Evolutionary conservation across 2,329 filamentous ascomycete genomes (phyloP).

Genomic region (Trichoderma asperellum): DNA sequence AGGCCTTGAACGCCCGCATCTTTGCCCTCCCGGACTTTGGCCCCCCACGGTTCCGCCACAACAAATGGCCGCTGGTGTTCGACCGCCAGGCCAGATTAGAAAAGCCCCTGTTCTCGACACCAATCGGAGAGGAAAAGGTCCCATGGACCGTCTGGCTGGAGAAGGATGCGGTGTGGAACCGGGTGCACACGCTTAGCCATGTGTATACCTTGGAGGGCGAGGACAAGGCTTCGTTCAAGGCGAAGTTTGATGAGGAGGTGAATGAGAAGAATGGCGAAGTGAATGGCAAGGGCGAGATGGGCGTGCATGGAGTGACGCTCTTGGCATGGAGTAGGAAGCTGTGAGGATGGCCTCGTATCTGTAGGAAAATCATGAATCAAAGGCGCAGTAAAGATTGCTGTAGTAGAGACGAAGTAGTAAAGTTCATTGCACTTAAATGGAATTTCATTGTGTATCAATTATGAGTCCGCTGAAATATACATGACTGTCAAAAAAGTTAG

Average conservation of each 20-base stretch:
- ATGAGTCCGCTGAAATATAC: conserved; percentile 70
- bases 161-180: conserved; percentile 64
- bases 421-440: background rate
- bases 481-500: conserved; percentile 51
- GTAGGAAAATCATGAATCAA: background rate
- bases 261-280: conserved; percentile 56
- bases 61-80: conserved; percentile 67
- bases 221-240: conserved; percentile 52
- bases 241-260: conserved; percentile 59
- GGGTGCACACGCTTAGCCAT: conserved; percentile 69
- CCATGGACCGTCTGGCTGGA: conserved; percentile 62
- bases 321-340: conserved; percentile 63
- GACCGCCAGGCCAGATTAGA: conserved; percentile 57
- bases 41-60: conserved; percentile 66
- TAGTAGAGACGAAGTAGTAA: background rate
- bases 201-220: conserved; percentile 62
- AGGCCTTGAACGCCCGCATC: conserved; percentile 63
- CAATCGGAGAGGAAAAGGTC: conserved; percentile 60
- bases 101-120: conserved; percentile 60
- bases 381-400: background rate
- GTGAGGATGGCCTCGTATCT: conserved; percentile 33
- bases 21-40: conserved; percentile 57
- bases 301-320: conserved; percentile 66
- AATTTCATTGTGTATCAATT: conserved; percentile 31
- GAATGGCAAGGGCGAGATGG: conserved; percentile 65